Evolutionary conservation across 2,329 filamentous ascomycete genomes (phyloP).

Genomic region (Didymellaceae sp.): DNA sequence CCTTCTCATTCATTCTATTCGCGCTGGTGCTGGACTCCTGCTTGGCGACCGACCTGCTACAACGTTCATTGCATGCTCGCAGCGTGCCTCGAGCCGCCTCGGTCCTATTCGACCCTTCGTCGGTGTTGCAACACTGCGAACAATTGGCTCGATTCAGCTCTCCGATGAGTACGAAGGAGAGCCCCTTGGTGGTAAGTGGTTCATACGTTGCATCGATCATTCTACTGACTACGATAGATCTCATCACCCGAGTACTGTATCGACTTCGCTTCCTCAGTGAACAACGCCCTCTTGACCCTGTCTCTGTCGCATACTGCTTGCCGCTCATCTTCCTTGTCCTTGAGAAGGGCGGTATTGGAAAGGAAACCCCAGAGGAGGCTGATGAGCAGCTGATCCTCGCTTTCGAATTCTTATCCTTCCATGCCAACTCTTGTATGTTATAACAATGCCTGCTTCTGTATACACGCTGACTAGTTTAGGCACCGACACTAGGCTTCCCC

Average conservation of each 20-base stretch:
- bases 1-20: conserved; percentile 74
- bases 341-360: conserved; percentile 77
- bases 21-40: conserved; percentile 80
- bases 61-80: conserved; percentile 80
- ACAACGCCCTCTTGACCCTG: conserved; percentile 89
- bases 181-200: conserved; percentile 66
- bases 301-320: conserved; percentile 86
- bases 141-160: conserved; percentile 75
- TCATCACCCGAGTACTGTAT: conserved; percentile 89
- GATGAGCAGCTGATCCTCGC: conserved; percentile 91
- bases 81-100: conserved; percentile 75
- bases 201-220: neutral
- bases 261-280: conserved; percentile 88
- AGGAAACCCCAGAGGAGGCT: conserved; percentile 71
- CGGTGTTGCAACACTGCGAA: conserved; percentile 83
- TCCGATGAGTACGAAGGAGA: conserved; percentile 77
- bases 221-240: conserved; percentile 29
- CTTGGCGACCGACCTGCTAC: conserved; percentile 79
- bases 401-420: conserved; percentile 86
- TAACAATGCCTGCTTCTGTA: no score
- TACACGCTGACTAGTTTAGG: conserved; percentile 37
- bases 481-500: conserved; percentile 75
- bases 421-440: conserved; percentile 74
- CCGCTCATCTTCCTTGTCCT: conserved; percentile 82
- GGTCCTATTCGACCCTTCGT: conserved; percentile 81